Evolutionary conservation across 164 flowering plant genomes (phyloP).

Genomic region (Magnolia kwangsiensis): DNA sequence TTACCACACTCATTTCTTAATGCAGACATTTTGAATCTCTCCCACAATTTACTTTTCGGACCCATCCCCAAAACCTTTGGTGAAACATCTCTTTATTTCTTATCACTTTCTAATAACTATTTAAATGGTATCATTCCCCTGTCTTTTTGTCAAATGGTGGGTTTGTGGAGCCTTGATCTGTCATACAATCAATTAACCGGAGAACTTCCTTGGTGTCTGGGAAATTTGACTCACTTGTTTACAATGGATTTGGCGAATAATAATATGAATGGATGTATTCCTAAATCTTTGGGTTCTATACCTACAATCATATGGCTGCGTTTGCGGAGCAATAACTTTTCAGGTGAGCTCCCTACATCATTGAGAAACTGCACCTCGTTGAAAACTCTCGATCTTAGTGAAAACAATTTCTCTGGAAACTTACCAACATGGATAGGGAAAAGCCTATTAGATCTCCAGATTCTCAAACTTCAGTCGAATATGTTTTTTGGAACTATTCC

Average conservation of each 20-base stretch:
- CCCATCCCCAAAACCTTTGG: neutral
- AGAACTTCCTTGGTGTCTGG: neutral
- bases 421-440: conserved; percentile 3
- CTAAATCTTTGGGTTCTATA: neutral
- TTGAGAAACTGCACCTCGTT: conserved; percentile 1
- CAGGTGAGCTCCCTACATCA: neutral
- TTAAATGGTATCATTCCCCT: neutral
- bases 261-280: neutral
- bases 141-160: neutral
- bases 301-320: neutral
- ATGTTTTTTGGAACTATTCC: neutral
- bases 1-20: neutral
- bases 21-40: neutral
- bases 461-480: neutral
- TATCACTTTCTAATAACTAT: neutral
- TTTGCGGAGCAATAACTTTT: neutral
- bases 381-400: neutral
- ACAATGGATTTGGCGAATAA: neutral
- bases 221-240: neutral
- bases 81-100: neutral
- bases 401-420: neutral
- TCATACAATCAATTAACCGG: neutral
- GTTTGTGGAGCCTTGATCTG: neutral
- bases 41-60: neutral
- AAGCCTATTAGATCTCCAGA: neutral